Evolutionary conservation across 306 rosid species (phyloP).

Genomic region (Rosa persica): DNA sequence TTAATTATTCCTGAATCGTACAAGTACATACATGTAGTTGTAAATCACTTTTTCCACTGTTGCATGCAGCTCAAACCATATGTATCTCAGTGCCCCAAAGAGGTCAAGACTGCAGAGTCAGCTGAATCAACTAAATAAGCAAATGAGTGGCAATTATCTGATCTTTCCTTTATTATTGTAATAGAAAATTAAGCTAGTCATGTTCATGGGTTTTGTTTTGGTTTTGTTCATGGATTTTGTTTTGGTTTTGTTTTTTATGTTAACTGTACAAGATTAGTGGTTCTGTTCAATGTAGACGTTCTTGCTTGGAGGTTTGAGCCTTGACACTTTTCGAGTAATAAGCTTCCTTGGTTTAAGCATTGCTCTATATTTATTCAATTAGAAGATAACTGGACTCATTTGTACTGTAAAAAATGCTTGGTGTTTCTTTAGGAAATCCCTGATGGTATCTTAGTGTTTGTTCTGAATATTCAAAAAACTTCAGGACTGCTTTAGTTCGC

Average conservation of each 20-base stretch:
- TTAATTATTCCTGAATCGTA: neutral
- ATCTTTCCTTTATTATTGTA: neutral
- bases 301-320: neutral
- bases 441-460: neutral
- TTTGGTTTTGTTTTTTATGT: neutral
- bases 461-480: neutral
- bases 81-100: constrained; percentile 40
- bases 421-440: neutral
- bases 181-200: neutral
- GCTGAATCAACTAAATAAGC: constrained; percentile 7
- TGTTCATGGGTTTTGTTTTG: neutral
- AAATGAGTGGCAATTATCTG: neutral
- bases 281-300: neutral
- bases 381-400: neutral
- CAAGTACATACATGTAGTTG: neutral
- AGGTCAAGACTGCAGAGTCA: constrained; percentile 15
- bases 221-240: too few species aligned
- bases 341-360: neutral
- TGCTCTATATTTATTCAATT: neutral
- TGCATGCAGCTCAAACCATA: constrained; percentile 40
- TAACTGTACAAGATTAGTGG: neutral
- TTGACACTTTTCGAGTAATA: neutral
- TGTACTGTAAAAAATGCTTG: neutral
- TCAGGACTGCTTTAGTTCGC: neutral
- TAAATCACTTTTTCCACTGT: neutral